Conservation (phyloP, 371 early-diverging fungal genomes). For the Choanephora cucurbitarum region DNA sequence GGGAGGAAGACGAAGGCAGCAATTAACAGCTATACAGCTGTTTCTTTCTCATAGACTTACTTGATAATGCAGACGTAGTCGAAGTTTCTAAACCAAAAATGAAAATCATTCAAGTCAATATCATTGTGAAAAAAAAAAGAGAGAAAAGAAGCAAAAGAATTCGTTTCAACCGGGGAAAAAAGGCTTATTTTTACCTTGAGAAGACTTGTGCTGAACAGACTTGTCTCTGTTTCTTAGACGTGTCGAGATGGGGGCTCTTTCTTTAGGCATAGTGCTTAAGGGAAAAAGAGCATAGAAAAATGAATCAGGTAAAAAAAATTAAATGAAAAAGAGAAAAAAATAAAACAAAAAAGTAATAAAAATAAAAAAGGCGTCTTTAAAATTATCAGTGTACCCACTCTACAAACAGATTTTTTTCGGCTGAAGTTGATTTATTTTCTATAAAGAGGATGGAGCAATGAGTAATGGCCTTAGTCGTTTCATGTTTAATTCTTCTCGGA, state of each 20-base stretch:
- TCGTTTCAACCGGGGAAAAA: background rate
- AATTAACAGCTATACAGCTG: too few relatives aligned
- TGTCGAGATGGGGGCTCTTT: constrained; percentile 17
- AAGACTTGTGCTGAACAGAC: background rate
- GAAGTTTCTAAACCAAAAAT: background rate
- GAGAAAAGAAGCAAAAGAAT: background rate
- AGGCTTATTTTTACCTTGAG: background rate
- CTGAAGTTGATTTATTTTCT: too few relatives aligned
- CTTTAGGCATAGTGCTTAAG: constrained; percentile 13
- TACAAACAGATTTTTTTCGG: too few relatives aligned
- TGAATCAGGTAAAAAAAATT: background rate
- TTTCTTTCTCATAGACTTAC: background rate
- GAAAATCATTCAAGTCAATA: background rate
- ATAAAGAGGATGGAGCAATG: too few relatives aligned
- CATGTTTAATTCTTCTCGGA: too few relatives aligned
- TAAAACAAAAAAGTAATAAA: background rate
- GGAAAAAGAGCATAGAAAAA: constrained; percentile 6
- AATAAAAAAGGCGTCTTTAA: background rate
- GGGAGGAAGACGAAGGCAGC: too few relatives aligned
- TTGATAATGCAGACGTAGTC: background rate
- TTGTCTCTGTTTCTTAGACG: constrained; percentile 16
- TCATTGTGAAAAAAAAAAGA: background rate
- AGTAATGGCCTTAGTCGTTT: too few relatives aligned
- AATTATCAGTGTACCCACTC: too few relatives aligned
- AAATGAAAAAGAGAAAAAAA: background rate